Conservation (phyloP, 2,329 filamentous ascomycete genomes). For the Septoria petroselini region DNA sequence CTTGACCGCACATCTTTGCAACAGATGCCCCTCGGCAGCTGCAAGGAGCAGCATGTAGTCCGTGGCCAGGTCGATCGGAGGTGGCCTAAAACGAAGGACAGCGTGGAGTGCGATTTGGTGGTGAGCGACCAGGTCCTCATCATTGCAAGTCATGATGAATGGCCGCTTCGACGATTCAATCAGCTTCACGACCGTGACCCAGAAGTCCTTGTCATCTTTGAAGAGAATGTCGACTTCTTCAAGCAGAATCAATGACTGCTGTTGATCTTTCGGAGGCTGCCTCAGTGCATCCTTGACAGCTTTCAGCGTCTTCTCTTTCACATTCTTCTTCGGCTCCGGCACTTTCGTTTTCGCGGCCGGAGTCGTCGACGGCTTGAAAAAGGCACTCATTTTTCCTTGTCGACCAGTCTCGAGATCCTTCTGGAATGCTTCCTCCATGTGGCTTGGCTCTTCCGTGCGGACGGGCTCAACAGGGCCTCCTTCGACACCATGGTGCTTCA, state of each 20-base stretch:
- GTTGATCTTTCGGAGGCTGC: slow-evolving; percentile 56
- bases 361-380: slow-evolving; percentile 62
- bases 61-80: slow-evolving; percentile 64
- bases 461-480: slow-evolving; percentile 26
- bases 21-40: slow-evolving; percentile 81
- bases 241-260: slow-evolving; percentile 88
- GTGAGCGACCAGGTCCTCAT: slow-evolving; percentile 77
- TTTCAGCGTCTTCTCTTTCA: slow-evolving; percentile 27
- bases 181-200: slow-evolving; percentile 74
- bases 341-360: slow-evolving; percentile 29
- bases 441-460: slow-evolving; percentile 39
- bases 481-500: slow-evolving; percentile 53
- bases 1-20: slow-evolving; percentile 64
- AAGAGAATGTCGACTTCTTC: slow-evolving; percentile 94
- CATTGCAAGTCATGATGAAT: slow-evolving; percentile 92
- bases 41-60: slow-evolving; percentile 81
- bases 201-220: slow-evolving; percentile 94
- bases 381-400: slow-evolving; percentile 75
- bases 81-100: slow-evolving; percentile 70
- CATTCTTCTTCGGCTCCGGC: slow-evolving; percentile 36
- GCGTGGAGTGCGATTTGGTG: slow-evolving; percentile 75
- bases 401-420: slow-evolving; percentile 64
- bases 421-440: slow-evolving; percentile 47
- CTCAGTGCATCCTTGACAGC: slow-evolving; percentile 35
- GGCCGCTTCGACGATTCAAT: slow-evolving; percentile 84